These are phyloP conservation scores for Coprinopsis sp. DNA, from an alignment of 768 basidiomycete species.

Conservation along the genomic window DNA sequence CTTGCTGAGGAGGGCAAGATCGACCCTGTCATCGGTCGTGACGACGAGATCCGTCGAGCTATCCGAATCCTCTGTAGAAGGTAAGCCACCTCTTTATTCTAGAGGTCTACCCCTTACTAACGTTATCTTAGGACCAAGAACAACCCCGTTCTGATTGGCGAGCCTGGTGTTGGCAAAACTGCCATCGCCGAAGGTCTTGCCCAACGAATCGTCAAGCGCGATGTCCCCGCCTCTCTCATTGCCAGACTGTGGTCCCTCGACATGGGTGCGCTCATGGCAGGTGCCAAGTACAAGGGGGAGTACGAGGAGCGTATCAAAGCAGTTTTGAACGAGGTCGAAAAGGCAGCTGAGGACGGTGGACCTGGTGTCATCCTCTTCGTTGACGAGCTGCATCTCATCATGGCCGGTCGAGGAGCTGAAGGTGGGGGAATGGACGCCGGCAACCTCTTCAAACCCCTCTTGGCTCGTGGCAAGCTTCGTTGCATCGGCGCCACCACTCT, in stretches of 20 bases:
- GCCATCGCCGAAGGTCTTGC: constrained; percentile 94
- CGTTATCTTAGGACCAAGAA: constrained; percentile 71
- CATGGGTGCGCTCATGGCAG: constrained; percentile 94
- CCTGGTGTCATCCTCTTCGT: constrained; percentile 88
- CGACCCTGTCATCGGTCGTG: constrained; percentile 92
- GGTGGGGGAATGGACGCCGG: constrained; percentile 93
- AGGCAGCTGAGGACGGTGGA: constrained; percentile 70
- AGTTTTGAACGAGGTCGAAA: constrained; percentile 91
- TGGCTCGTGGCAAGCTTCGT: constrained; percentile 75
- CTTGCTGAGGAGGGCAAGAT: constrained; percentile 90
- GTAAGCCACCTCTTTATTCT: constrained; percentile 25
- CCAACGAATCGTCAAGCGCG: constrained; percentile 90
- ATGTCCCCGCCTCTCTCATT: constrained; percentile 75
- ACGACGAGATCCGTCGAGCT: constrained; percentile 84
- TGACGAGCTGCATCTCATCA: constrained; percentile 91
- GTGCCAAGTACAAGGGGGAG: constrained; percentile 89
- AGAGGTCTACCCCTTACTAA: constrained; percentile 16
- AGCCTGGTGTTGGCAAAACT: constrained; percentile 94
- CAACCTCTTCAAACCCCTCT: constrained; percentile 87
- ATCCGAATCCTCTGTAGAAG: constrained; percentile 81
- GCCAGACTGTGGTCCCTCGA: constrained; percentile 81
- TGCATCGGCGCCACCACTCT: constrained; percentile 91
- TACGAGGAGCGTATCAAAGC: constrained; percentile 96
- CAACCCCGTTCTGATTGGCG: constrained; percentile 95
- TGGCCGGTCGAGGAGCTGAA: constrained; percentile 79